phyloP scores from a whole-genome alignment of 78 protist species.

The Dictyostelium citrinum region DNA sequence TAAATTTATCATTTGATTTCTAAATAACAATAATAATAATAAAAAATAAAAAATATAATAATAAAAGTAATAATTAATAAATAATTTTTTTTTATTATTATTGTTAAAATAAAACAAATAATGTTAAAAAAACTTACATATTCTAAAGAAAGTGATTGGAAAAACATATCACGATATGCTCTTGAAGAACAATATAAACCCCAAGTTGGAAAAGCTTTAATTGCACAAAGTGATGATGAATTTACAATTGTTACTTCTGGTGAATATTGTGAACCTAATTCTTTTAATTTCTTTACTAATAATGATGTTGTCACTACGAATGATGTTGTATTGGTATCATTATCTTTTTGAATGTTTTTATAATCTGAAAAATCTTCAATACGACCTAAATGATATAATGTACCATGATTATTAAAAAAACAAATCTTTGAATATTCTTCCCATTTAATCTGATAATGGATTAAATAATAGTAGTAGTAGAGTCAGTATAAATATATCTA shows the following conservation, averaged over 20 bases:
- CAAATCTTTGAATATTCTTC: neutral
- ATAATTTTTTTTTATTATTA: neutral
- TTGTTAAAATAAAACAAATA: neutral
- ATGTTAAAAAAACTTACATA: slow-evolving; percentile 26
- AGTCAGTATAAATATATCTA: no score
- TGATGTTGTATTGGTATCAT: slow-evolving; percentile 34
- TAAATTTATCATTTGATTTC: slow-evolving; percentile 14
- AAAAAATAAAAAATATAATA: neutral
- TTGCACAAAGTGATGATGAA: slow-evolving; percentile 38
- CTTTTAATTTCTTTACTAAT: slow-evolving; percentile 11
- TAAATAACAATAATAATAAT: neutral
- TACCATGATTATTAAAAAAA: slow-evolving; percentile 19
- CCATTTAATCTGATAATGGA: neutral
- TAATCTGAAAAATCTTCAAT: neutral
- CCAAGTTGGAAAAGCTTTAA: slow-evolving; percentile 34
- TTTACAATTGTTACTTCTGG: neutral
- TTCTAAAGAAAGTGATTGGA: neutral
- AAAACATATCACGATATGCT: slow-evolving; percentile 66
- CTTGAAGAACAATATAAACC: slow-evolving; percentile 29
- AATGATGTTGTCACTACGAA: neutral
- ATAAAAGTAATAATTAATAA: neutral
- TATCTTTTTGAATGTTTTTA: neutral
- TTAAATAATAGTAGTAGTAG: no score
- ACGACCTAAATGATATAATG: neutral
- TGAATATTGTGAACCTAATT: neutral